phyloP scores from a whole-genome alignment of 768 basidiomycete species.

The Leccinellum luteum region DNA sequence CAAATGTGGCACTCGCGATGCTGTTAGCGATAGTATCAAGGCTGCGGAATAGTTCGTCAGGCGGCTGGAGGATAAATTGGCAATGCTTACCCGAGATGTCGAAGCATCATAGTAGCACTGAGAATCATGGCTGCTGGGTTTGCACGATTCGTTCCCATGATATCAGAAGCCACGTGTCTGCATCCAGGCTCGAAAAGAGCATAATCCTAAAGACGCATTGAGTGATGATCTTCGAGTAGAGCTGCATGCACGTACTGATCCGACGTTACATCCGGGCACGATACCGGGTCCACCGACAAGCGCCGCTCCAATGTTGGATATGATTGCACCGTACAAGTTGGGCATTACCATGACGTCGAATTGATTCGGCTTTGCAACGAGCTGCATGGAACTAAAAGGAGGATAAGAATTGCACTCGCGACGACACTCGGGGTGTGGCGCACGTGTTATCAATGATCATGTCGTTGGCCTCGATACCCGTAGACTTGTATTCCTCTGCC shows the following conservation, averaged over 20 bases:
- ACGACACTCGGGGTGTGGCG: constrained; percentile 19
- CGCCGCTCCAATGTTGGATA: constrained; percentile 97
- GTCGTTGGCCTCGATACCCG: constrained; percentile 90
- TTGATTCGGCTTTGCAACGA: constrained; percentile 92
- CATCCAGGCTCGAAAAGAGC: constrained; percentile 99
- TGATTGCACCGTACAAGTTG: constrained; percentile 94
- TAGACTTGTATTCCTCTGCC: constrained; percentile 93
- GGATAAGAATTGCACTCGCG: background rate
- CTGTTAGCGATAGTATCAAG: constrained; percentile 91
- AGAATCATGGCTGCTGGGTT: constrained; percentile 98
- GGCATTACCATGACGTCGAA: constrained; percentile 99
- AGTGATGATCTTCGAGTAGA: background rate
- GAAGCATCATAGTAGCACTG: constrained; percentile 95
- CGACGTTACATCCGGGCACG: constrained; percentile 97
- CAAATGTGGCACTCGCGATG: constrained; percentile 90
- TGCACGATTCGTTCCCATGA: constrained; percentile 94
- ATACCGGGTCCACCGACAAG: constrained; percentile 98
- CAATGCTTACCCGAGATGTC: constrained; percentile 80
- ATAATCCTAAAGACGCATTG: constrained; percentile 61
- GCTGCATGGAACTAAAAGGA: constrained; percentile 87
- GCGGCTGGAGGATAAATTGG: constrained; percentile 12
- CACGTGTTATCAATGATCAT: constrained; percentile 99
- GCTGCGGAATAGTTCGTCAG: constrained; percentile 37
- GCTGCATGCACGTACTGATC: constrained; percentile 55
- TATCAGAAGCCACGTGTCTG: constrained; percentile 90